Percentiles rank a stretch among this genome's conserved stretches.
phyloP scores from a whole-genome alignment of 2,329 filamentous ascomycete species.

The Beauveria medogensis region DNA sequence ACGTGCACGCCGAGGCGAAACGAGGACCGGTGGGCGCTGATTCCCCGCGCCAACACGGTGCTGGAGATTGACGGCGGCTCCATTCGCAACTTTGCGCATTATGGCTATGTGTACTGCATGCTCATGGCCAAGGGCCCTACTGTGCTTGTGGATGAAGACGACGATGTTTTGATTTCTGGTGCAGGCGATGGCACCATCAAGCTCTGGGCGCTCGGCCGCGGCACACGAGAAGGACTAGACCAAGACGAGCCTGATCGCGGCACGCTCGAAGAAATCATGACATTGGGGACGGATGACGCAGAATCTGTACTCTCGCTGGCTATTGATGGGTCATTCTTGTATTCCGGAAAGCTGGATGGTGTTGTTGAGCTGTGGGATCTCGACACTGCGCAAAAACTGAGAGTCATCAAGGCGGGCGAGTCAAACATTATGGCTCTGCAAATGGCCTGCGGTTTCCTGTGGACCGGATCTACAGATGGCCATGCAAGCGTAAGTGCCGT shows the following conservation, averaged over 20 bases:
- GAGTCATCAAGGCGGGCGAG: slow-evolving; percentile 73
- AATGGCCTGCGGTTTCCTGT: slow-evolving; percentile 76
- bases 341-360: slow-evolving; percentile 80
- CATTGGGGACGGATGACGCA: slow-evolving; percentile 51
- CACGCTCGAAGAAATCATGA: slow-evolving; percentile 62
- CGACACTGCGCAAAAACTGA: slow-evolving; percentile 82
- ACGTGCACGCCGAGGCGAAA: slow-evolving; percentile 62
- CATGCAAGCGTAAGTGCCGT: slow-evolving; percentile 61
- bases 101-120: slow-evolving; percentile 96
- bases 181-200: slow-evolving; percentile 93
- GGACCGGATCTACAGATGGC: slow-evolving; percentile 86
- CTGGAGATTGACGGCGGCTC: slow-evolving; percentile 77
- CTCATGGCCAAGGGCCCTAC: slow-evolving; percentile 65
- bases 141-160: slow-evolving; percentile 58
- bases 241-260: slow-evolving; percentile 39
- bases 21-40: slow-evolving; percentile 47
- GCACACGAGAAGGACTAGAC: slow-evolving; percentile 15
- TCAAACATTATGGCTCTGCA: slow-evolving; percentile 81
- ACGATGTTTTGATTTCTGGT: slow-evolving; percentile 81
- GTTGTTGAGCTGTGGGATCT: slow-evolving; percentile 95
- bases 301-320: slow-evolving; percentile 68
- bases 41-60: slow-evolving; percentile 46
- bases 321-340: slow-evolving; percentile 84
- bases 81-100: slow-evolving; percentile 84
- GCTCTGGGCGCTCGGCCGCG: slow-evolving; percentile 63